phyloP scores from a whole-genome alignment of 176 grass and related monocot species.

The Ensete ventricosum region DNA sequence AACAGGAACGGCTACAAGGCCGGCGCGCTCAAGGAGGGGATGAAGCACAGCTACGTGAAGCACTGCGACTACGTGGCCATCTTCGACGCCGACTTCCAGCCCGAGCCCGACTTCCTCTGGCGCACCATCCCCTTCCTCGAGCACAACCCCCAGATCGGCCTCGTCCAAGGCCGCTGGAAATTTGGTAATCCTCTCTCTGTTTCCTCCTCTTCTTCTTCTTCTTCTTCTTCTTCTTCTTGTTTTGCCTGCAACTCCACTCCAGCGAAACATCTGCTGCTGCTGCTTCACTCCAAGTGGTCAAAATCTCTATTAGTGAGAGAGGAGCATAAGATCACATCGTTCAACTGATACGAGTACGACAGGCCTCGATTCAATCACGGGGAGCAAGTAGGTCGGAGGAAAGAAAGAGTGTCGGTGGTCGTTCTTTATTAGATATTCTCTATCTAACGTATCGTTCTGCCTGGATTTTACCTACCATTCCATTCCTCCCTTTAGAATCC shows the following conservation, averaged over 20 bases:
- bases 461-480: background rate
- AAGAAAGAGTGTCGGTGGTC: background rate
- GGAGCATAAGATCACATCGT: too few relatives aligned
- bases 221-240: background rate
- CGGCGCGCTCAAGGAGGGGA: slow-evolving; percentile 73
- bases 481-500: too few relatives aligned
- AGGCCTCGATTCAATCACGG: background rate
- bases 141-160: slow-evolving; percentile 67
- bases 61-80: slow-evolving; percentile 67
- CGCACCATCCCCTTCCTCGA: slow-evolving; percentile 70
- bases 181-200: slow-evolving; percentile 33
- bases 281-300: too few relatives aligned
- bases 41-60: slow-evolving; percentile 68
- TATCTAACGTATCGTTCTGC: background rate
- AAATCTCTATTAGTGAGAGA: too few relatives aligned
- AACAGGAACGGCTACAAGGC: slow-evolving; percentile 84
- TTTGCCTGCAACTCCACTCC: background rate
- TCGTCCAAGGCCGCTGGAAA: slow-evolving; percentile 78
- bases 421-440: background rate
- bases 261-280: too few relatives aligned
- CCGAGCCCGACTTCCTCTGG: slow-evolving; percentile 56
- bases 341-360: background rate
- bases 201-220: background rate
- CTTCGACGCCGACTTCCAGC: slow-evolving; percentile 96
- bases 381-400: background rate